phyloP scores from a whole-genome alignment of 257 asterid species.

The Solanum arcanum region DNA sequence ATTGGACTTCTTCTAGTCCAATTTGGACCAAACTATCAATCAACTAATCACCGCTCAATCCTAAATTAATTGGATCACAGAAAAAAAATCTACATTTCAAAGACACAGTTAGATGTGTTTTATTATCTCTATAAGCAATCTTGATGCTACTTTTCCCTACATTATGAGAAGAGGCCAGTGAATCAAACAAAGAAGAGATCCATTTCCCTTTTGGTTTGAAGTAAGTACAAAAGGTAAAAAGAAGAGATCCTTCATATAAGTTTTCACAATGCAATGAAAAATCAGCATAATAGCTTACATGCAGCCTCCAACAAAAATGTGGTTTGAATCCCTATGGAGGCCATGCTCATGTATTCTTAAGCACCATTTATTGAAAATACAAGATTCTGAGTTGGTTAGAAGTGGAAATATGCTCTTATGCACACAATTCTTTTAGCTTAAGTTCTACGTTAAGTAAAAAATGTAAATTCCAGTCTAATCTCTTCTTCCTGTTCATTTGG shows the following conservation, averaged over 20 bases:
- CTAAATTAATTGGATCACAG: neutral
- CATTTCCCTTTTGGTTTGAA: neutral
- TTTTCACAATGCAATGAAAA: neutral
- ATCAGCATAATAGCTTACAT: neutral
- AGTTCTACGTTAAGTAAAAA: neutral
- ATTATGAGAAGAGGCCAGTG: neutral
- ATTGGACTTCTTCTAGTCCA: neutral
- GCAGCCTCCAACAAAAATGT: neutral
- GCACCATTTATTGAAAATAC: neutral
- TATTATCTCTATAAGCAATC: neutral
- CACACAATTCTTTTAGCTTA: neutral
- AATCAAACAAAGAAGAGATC: neutral
- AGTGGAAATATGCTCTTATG: neutral
- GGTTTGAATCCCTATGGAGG: neutral
- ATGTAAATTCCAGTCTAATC: neutral
- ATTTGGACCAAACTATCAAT: neutral
- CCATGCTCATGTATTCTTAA: neutral
- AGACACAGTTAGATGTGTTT: neutral
- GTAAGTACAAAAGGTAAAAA: neutral
- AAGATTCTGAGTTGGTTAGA: neutral
- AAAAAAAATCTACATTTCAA: neutral
- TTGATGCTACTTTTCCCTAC: neutral
- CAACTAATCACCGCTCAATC: neutral
- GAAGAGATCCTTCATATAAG: neutral
- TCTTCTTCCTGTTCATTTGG: neutral